A percentile compares a stretch with the other conserved stretches of the same genome.
Evolutionary conservation across 352 stramenopile genomes (phyloP).

Genomic region (Globisporangium spinosum): DNA sequence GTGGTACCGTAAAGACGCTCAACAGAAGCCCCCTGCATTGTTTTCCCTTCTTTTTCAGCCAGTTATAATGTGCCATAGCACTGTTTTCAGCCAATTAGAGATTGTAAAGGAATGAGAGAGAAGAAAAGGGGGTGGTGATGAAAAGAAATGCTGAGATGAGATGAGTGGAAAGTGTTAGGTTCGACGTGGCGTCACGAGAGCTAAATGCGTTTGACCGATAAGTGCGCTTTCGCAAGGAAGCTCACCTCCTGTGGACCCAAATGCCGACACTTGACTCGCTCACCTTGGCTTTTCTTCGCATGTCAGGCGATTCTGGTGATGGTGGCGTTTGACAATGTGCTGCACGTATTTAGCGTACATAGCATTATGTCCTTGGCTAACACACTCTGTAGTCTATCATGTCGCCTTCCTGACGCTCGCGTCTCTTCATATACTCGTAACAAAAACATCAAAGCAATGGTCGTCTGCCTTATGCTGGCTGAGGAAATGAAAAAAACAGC

Average conservation of each 20-base stretch:
- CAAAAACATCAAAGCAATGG: background rate
- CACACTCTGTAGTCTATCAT: background rate
- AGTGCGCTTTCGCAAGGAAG: background rate
- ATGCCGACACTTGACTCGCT: no score
- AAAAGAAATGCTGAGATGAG: constrained; percentile 1
- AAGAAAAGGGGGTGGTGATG: background rate
- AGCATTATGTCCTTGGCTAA: no score
- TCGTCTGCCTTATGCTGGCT: background rate
- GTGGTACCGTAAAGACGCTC: background rate
- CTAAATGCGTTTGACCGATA: background rate
- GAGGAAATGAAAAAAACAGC: background rate
- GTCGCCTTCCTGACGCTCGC: background rate
- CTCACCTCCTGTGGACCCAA: no score
- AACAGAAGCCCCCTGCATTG: constrained; percentile 1
- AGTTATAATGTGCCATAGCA: background rate
- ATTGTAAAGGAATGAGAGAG: background rate
- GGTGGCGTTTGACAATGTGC: no score
- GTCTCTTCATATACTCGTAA: background rate
- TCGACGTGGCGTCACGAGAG: background rate
- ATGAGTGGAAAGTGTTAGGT: constrained; percentile 2
- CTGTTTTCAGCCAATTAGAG: background rate
- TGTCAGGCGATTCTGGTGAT: no score
- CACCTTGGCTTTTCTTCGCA: no score
- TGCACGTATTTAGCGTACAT: no score
- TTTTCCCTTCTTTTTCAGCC: background rate